A percentile compares a stretch with the other conserved stretches of the same genome.
phyloP scores from a whole-genome alignment of 2,329 filamentous ascomycete genomes.

The Cladosporium velox region DNA sequence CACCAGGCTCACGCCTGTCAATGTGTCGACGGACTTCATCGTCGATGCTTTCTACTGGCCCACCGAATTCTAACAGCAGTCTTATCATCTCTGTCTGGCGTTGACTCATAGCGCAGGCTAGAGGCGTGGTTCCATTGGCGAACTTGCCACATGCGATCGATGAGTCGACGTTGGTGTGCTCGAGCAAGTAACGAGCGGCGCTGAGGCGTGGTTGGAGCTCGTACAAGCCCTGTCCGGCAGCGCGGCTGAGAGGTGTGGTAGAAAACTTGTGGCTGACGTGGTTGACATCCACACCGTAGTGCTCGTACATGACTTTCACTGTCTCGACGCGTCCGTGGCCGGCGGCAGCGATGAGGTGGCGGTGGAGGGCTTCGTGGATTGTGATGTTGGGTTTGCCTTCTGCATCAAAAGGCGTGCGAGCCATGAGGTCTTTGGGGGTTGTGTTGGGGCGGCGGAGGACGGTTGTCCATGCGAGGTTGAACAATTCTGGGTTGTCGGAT shows the following conservation, averaged over 20 bases:
- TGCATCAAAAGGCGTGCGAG: not conserved
- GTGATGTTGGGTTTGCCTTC: not conserved
- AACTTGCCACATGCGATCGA: not conserved
- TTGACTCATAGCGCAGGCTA: not conserved
- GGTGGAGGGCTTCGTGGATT: not conserved
- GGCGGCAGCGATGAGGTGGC: not conserved
- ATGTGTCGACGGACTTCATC: not conserved
- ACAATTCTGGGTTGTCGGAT: not conserved
- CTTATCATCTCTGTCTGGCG: not conserved
- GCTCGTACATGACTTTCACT: not conserved
- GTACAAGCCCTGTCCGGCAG: not conserved
- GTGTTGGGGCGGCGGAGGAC: not conserved
- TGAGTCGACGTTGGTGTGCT: not conserved
- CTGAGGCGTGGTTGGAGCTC: not conserved
- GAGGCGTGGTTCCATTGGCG: not conserved
- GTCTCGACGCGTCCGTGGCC: slow-evolving; percentile 1
- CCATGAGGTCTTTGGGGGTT: not conserved
- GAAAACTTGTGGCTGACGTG: not conserved
- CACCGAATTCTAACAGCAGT: not conserved
- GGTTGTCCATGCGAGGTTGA: not conserved
- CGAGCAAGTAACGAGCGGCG: not conserved
- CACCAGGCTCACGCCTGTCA: not conserved
- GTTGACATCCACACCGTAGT: not conserved
- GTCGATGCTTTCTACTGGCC: slow-evolving; percentile 7
- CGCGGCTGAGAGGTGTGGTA: not conserved